phyloP scores from a whole-genome alignment of 257 asterid species.

The Solanum gandarillasii region DNA sequence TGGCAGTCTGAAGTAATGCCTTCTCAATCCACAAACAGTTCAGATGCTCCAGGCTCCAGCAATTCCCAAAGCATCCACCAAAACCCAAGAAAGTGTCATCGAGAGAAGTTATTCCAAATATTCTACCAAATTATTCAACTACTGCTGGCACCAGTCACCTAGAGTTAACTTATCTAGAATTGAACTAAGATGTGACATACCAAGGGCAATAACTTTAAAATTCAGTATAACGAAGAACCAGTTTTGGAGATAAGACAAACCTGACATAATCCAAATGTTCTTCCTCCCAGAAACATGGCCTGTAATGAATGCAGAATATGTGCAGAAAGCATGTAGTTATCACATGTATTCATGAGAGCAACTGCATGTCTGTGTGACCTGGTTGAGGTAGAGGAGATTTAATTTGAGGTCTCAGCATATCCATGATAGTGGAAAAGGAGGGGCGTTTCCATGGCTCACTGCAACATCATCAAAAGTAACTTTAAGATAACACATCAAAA shows the following conservation, averaged over 20 bases:
- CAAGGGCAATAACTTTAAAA: neutral
- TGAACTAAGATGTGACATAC: neutral
- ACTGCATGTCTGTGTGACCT: constrained; percentile 31
- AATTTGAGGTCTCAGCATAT: constrained; percentile 51
- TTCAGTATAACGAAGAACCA: neutral
- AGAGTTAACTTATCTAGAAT: neutral
- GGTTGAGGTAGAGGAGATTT: constrained; percentile 45
- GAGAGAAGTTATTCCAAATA: neutral
- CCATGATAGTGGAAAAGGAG: constrained; percentile 77
- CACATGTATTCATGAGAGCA: constrained; percentile 21
- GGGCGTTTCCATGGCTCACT: constrained; percentile 96
- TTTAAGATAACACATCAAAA: neutral
- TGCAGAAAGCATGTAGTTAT: neutral
- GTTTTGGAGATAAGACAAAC: neutral
- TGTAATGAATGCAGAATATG: neutral
- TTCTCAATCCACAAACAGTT: neutral
- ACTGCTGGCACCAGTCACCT: neutral
- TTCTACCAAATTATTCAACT: neutral
- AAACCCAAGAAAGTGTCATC: neutral
- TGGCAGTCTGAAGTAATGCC: neutral
- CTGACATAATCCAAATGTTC: neutral
- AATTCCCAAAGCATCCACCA: neutral
- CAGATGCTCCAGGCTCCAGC: neutral
- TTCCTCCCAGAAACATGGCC: neutral
- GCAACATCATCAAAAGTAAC: constrained; percentile 18